Conservation (phyloP, 2,329 filamentous ascomycete species). For the Parastagonospora nodorum region DNA sequence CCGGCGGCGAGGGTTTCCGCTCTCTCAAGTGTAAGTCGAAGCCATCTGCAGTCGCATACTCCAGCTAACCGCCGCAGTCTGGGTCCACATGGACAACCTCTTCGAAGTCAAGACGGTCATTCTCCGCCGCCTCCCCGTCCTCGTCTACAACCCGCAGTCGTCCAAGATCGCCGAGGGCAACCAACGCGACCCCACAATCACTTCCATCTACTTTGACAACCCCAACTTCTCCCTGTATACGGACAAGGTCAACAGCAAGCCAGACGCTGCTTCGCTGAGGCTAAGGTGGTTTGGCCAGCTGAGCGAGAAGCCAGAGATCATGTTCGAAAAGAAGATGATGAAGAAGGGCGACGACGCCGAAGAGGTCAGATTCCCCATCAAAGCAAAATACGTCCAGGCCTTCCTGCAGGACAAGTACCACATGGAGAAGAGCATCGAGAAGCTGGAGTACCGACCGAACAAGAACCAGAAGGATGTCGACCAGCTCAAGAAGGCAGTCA, state of each 20-base stretch:
- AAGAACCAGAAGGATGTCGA: slow-evolving; percentile 69
- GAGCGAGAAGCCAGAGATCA: slow-evolving; percentile 75
- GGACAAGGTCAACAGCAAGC: slow-evolving; percentile 77
- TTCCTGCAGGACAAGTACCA: slow-evolving; percentile 88
- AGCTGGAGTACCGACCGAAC: slow-evolving; percentile 78
- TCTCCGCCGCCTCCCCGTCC: slow-evolving; percentile 83
- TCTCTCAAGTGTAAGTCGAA: slow-evolving; percentile 77
- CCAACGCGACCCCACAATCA: slow-evolving; percentile 83
- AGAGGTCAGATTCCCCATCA: slow-evolving; percentile 81
- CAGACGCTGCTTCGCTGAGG: slow-evolving; percentile 80
- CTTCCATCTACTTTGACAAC: slow-evolving; percentile 95
- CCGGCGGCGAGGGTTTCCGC: slow-evolving; percentile 69
- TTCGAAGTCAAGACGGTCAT: slow-evolving; percentile 97
- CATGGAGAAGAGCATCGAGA: slow-evolving; percentile 87
- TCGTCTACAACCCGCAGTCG: slow-evolving; percentile 89
- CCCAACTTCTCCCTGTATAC: slow-evolving; percentile 83
- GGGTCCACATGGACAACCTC: slow-evolving; percentile 94
- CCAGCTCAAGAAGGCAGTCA: slow-evolving; percentile 71
- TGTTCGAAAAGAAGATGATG: slow-evolving; percentile 87
- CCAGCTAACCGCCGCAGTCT: slow-evolving; percentile 63
- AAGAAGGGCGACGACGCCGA: slow-evolving; percentile 76
- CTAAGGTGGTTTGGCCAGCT: slow-evolving; percentile 92
- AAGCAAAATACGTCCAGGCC: slow-evolving; percentile 88
- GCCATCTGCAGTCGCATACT: background rate
- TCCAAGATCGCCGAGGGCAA: slow-evolving; percentile 80